Conservation (phyloP, 164 flowering plant species). For the Chimonanthus salicifolius region DNA sequence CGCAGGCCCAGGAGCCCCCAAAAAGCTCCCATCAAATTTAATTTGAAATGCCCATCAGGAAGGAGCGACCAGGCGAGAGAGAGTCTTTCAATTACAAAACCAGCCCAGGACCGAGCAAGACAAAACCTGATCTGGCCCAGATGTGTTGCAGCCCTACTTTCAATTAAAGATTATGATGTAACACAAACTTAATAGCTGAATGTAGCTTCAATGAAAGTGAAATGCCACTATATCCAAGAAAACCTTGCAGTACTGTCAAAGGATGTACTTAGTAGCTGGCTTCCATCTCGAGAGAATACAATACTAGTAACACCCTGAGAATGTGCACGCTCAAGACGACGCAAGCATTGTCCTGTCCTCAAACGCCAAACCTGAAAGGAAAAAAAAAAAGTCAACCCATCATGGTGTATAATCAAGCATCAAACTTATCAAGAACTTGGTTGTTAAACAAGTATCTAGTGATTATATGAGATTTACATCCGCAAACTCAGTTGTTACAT, state of each 20-base stretch:
- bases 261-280: slow-evolving; percentile 89
- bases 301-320: slow-evolving; percentile 92
- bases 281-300: slow-evolving; percentile 93
- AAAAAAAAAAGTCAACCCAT: not conserved
- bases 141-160: too few species aligned
- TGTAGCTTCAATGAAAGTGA: not conserved
- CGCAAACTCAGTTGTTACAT: not conserved
- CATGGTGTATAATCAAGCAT: not conserved
- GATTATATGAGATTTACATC: not conserved
- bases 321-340: slow-evolving; percentile 98
- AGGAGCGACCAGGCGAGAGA: too few species aligned
- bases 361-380: slow-evolving; percentile 91
- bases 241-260: slow-evolving; percentile 99
- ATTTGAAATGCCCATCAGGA: too few species aligned
- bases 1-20: too few species aligned
- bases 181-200: too few species aligned
- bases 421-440: not conserved
- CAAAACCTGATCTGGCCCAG: too few species aligned
- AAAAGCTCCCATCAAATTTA: too few species aligned
- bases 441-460: too few species aligned
- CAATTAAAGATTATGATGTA: too few species aligned
- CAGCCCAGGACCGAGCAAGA: too few species aligned
- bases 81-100: too few species aligned
- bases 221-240: slow-evolving; percentile 2
- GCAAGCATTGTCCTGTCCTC: slow-evolving; percentile 98